Evolutionary conservation across 2,329 filamentous ascomycete species (phyloP).

Genomic region (Cercospora sp.): DNA sequence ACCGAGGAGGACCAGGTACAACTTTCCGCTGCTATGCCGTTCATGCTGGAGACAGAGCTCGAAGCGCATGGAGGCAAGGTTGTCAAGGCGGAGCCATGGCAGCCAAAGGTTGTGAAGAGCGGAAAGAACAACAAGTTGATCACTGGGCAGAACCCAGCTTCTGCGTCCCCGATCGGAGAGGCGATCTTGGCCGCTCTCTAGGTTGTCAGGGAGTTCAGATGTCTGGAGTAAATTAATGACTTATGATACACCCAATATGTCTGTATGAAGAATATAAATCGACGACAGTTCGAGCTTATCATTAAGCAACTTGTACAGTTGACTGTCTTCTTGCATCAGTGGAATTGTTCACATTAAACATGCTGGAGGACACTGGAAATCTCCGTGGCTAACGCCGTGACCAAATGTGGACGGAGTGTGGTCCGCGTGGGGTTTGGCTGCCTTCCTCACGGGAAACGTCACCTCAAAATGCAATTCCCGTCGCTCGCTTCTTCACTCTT

Average conservation of each 20-base stretch:
- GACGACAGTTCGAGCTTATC: background rate
- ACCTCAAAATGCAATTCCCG: background rate
- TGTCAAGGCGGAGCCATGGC: slow-evolving; percentile 57
- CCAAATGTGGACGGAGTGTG: background rate
- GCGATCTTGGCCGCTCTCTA: slow-evolving; percentile 38
- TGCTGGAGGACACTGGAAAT: background rate
- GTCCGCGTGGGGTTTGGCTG: background rate
- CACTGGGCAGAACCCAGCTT: slow-evolving; percentile 53
- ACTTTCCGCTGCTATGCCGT: slow-evolving; percentile 53
- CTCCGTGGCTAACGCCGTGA: background rate
- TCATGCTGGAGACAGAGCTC: slow-evolving; percentile 61
- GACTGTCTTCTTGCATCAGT: background rate
- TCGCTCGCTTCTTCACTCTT: background rate
- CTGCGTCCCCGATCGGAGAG: slow-evolving; percentile 47
- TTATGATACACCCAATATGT: background rate
- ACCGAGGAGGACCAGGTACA: slow-evolving; percentile 54
- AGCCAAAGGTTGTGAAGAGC: slow-evolving; percentile 46
- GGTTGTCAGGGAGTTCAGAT: background rate
- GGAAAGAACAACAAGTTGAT: slow-evolving; percentile 44
- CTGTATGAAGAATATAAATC: background rate
- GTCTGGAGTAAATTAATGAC: background rate
- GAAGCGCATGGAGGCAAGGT: slow-evolving; percentile 56
- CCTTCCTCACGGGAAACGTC: background rate
- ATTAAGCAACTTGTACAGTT: background rate
- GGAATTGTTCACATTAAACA: background rate